phyloP scores from a whole-genome alignment of 169 alveolate genomes.

The Amoebophrya sp. region DNA sequence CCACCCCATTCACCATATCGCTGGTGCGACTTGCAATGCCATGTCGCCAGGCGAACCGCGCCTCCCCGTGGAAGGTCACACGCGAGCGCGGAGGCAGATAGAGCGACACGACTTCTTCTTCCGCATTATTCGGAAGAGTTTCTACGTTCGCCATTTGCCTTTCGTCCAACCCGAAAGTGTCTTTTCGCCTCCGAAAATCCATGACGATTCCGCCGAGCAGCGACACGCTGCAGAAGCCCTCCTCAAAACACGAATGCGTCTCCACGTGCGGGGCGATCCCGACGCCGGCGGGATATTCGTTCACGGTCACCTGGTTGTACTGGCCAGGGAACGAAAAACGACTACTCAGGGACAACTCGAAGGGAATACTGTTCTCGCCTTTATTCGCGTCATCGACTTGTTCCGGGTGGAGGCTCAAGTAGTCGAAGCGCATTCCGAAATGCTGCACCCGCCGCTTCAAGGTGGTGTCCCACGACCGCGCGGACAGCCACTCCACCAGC shows the following conservation, averaged over 20 bases:
- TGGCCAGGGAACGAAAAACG: not conserved
- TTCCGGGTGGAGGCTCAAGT: not conserved
- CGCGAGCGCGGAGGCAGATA: not conserved
- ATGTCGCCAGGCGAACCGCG: not conserved
- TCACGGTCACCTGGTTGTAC: not conserved
- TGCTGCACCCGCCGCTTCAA: constrained; percentile 5
- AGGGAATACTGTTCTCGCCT: not conserved
- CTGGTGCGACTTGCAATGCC: not conserved
- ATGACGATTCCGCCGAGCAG: not conserved
- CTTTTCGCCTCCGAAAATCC: not conserved
- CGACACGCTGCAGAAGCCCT: not conserved
- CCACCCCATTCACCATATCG: not conserved
- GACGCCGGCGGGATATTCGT: not conserved
- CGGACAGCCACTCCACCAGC: not conserved
- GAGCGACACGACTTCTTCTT: not conserved
- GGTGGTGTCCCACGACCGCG: not conserved
- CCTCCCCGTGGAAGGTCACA: not conserved
- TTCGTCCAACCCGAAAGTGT: not conserved
- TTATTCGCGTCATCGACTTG: too few species aligned
- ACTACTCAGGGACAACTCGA: not conserved
- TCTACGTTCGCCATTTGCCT: not conserved
- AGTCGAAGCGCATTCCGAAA: constrained; percentile 8
- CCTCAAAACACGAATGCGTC: not conserved
- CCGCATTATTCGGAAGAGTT: not conserved
- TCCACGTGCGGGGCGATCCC: constrained; percentile 13